A percentile compares a stretch with the other conserved stretches of the same genome.
Evolutionary conservation across 1,284 basidiomycete genomes (phyloP).

Genomic region (Pseudozyma thailandica): DNA sequence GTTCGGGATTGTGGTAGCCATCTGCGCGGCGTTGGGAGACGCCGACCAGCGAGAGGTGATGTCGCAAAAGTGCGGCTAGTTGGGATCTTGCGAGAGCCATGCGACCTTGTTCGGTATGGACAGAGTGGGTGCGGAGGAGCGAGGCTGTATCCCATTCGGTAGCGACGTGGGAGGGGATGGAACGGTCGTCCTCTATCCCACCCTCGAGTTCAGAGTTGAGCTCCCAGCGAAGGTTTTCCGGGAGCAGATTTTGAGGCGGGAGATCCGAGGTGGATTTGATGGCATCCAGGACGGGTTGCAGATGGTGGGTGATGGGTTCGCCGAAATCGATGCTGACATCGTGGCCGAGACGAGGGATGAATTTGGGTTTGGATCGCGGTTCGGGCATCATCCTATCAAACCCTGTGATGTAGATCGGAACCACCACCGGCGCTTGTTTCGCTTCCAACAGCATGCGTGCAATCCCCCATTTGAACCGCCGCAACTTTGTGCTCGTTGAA

Average conservation of each 20-base stretch:
- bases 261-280: slow-evolving; percentile 10
- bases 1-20: slow-evolving; percentile 14
- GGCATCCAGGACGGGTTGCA: slow-evolving; percentile 30
- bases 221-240: slow-evolving; percentile 11
- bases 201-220: not conserved
- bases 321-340: slow-evolving; percentile 61
- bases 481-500: slow-evolving; percentile 73
- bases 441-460: slow-evolving; percentile 71
- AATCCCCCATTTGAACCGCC: slow-evolving; percentile 96
- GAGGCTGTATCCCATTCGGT: slow-evolving; percentile 27
- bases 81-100: slow-evolving; percentile 32
- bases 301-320: slow-evolving; percentile 39
- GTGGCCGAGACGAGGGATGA: slow-evolving; percentile 55
- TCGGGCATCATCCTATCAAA: slow-evolving; percentile 67
- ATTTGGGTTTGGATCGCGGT: slow-evolving; percentile 54
- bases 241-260: slow-evolving; percentile 26
- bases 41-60: slow-evolving; percentile 28
- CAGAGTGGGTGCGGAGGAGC: slow-evolving; percentile 8
- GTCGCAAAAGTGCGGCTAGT: slow-evolving; percentile 27
- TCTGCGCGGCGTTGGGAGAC: slow-evolving; percentile 20
- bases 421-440: slow-evolving; percentile 75
- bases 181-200: not conserved
- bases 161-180: slow-evolving; percentile 22
- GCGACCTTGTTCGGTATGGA: not conserved
- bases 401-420: slow-evolving; percentile 92